Evolutionary conservation across 2,329 filamentous ascomycete genomes (phyloP), one percentile per base, ranked within the genome.

Genomic region (Epichloe brachyelytri): DNA sequence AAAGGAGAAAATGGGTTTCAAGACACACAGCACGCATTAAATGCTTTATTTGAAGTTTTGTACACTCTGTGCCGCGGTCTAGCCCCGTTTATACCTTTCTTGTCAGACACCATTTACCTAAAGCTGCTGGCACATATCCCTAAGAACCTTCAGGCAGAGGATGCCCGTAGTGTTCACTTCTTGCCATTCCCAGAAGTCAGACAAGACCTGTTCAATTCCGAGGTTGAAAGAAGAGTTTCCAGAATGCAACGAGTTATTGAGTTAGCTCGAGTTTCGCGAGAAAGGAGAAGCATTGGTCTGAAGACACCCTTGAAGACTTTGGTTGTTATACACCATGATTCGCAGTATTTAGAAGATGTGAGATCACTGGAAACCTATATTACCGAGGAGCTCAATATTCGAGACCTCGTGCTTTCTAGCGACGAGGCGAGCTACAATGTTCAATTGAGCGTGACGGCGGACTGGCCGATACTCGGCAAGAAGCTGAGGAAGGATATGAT

Each of bases 241-340:
- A 82, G 89, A 46, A 97, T 98, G 93, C 91, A 97, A 68, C 86
- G 83, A 58, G 89, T 97, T 63, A 96, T 98, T 65, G 89, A 97
- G 62, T 78, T 97, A 55, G 88, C 82, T 45, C 81, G 93, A 63
- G 81, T 91, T 48, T 90, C 88, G 48, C 80, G 93, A 66, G 93
- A 97, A 67, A 82, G 89, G 48, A 82, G 86, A 53, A 82, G 83
- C 43, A 83, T 96, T 60, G 87, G 87, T 36, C 74, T 97, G 50
- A 97, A 96, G 73, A 93, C 86, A 5, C 93, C 93, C 4, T 72
- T 97, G 49, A 94, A 91, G 75, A 88, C 86, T 0, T 74, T 97
- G 30, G 79, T 96, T 12, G 87, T 97, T 55, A 87, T 97, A 55
- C 88, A 96, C 62, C 79, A 85, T 48, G 86, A 94, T 56, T 73